These are phyloP conservation scores for Thielaviopsis cerberus DNA, from an alignment of 2,329 filamentous ascomycete genomes.

Conservation along the genomic window DNA sequence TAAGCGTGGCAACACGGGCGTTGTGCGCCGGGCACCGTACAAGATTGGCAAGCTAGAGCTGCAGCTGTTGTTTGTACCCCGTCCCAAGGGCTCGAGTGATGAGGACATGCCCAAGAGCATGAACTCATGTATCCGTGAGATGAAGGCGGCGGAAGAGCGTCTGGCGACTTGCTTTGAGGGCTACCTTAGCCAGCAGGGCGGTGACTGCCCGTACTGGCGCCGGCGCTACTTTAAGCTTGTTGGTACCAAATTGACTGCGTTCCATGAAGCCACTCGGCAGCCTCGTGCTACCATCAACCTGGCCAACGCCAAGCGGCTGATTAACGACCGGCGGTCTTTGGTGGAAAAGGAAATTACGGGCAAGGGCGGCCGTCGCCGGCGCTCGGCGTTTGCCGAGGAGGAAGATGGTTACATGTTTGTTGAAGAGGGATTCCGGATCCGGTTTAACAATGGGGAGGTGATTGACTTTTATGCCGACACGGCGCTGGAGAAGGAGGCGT, in stretches of 20 bases:
- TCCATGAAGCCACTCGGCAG: conserved; percentile 86
- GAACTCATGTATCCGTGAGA: conserved; percentile 85
- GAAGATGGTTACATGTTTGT: conserved; percentile 99
- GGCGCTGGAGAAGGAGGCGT: conserved; percentile 70
- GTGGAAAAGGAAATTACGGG: conserved; percentile 68
- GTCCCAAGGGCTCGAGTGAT: conserved; percentile 68
- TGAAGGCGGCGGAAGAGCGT: conserved; percentile 73
- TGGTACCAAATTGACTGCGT: conserved; percentile 81
- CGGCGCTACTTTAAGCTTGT: conserved; percentile 91
- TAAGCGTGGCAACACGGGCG: conserved; percentile 56
- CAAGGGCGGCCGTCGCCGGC: conserved; percentile 60
- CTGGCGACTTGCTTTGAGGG: conserved; percentile 69
- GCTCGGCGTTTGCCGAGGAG: conserved; percentile 91
- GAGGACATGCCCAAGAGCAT: conserved; percentile 99
- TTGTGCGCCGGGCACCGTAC: conserved; percentile 79
- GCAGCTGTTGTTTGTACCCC: conserved; percentile 85
- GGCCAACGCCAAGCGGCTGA: conserved; percentile 76
- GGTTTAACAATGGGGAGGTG: conserved; percentile 92
- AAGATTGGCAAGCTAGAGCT: conserved; percentile 87
- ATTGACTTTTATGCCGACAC: conserved; percentile 98
- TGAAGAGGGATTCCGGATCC: conserved; percentile 95
- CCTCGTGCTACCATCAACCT: conserved; percentile 94
- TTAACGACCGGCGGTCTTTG: conserved; percentile 73
- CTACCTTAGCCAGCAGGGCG: conserved; percentile 84
- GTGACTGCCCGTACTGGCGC: conserved; percentile 97